These are phyloP conservation scores for Auriscalpium microsporum DNA, from an alignment of 768 basidiomycete species.

Conservation along the genomic window DNA sequence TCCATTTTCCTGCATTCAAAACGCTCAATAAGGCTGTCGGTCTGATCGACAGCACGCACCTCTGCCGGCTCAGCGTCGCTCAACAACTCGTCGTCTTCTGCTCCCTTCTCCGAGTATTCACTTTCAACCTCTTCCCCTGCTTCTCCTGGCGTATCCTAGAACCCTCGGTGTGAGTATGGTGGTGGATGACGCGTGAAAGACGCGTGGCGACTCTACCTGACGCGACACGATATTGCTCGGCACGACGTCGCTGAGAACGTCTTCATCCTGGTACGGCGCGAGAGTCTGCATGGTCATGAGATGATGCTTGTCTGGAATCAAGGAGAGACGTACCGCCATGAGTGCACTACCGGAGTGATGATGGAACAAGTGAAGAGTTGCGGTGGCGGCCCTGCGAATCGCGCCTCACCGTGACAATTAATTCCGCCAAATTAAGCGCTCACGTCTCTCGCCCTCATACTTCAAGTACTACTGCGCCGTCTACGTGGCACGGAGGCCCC, in stretches of 20 bases:
- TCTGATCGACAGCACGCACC: conserved; percentile 1
- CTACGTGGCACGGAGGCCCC: too few relatives aligned
- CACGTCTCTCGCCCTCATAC: too few relatives aligned
- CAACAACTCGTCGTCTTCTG: conserved; percentile 52
- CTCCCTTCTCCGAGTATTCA: conserved; percentile 45
- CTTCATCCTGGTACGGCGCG: conserved; percentile 45
- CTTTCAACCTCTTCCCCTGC: conserved; percentile 70
- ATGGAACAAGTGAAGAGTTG: too few relatives aligned
- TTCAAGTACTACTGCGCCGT: too few relatives aligned
- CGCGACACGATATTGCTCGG: conserved; percentile 88
- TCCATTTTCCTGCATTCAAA: conserved; percentile 24
- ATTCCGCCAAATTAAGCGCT: too few relatives aligned
- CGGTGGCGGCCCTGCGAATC: too few relatives aligned
- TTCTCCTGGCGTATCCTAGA: conserved; percentile 54
- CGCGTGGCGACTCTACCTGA: conserved; percentile 41
- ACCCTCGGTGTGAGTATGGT: conserved; percentile 16
- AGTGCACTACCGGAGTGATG: too few relatives aligned
- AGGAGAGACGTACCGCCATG: too few relatives aligned
- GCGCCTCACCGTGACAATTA: too few relatives aligned
- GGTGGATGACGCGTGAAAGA: conserved; percentile 4
- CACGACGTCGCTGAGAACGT: conserved; percentile 84
- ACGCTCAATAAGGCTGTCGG: background rate
- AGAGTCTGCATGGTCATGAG: conserved; percentile 5
- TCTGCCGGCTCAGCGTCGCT: conserved; percentile 33
- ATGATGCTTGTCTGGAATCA: too few relatives aligned